Conservation (phyloP, 352 stramenopile species). For the Phytopythium ostracodes region DNA sequence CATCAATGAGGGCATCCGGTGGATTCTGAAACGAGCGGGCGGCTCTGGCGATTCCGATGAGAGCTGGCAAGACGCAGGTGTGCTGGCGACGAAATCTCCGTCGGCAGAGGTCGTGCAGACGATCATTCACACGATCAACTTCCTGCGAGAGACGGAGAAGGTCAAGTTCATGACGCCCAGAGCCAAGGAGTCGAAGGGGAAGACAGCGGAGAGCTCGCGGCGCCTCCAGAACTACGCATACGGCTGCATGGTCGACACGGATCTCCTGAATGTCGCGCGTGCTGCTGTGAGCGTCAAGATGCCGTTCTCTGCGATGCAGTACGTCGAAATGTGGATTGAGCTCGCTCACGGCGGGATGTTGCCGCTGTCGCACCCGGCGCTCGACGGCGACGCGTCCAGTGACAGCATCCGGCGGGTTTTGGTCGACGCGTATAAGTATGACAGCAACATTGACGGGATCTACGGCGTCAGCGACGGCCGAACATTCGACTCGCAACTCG, state of each 20-base stretch:
- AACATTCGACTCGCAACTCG: constrained; percentile 60
- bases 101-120: constrained; percentile 54
- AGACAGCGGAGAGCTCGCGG: neutral
- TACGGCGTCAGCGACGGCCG: constrained; percentile 79
- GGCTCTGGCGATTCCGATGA: neutral
- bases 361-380: constrained; percentile 13
- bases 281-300: constrained; percentile 73
- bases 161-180: constrained; percentile 51
- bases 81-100: constrained; percentile 3
- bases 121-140: constrained; percentile 76
- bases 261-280: constrained; percentile 59
- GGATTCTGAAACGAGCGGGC: constrained; percentile 22
- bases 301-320: constrained; percentile 88
- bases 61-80: neutral
- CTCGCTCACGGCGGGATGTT: constrained; percentile 42
- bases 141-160: constrained; percentile 77
- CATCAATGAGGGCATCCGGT: constrained; percentile 25
- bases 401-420: constrained; percentile 35
- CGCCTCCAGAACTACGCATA: constrained; percentile 27
- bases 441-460: constrained; percentile 65
- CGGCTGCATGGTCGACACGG: constrained; percentile 51
- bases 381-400: neutral
- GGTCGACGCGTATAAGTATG: constrained; percentile 57
- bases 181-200: neutral
- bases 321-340: constrained; percentile 87